Percentiles rank a stretch among this genome's conserved stretches.
phyloP scores from a whole-genome alignment of 2,329 filamentous ascomycete genomes.

The Cladophialophora psammophila region DNA sequence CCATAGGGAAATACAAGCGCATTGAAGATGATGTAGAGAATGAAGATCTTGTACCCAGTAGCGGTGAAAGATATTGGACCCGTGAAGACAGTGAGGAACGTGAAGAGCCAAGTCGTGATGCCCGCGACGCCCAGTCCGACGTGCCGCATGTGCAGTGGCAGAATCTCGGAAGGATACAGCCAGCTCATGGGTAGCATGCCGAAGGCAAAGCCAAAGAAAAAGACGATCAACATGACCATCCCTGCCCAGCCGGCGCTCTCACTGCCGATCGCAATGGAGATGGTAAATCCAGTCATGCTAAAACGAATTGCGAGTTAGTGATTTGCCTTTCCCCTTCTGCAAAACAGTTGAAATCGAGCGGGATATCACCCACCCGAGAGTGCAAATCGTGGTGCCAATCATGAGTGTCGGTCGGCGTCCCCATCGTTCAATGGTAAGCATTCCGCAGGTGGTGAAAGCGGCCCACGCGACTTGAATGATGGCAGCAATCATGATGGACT shows the following conservation, averaged over 20 bases:
- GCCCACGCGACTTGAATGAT: constrained; percentile 18
- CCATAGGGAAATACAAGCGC: constrained; percentile 58
- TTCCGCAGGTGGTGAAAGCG: background rate
- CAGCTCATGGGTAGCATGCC: constrained; percentile 19
- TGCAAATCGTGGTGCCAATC: constrained; percentile 12
- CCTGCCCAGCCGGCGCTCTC: constrained; percentile 10
- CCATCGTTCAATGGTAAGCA: constrained; percentile 9
- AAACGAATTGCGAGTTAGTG: background rate
- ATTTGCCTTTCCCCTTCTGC: too few species aligned
- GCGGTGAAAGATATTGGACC: constrained; percentile 2
- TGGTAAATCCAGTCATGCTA: constrained; percentile 11
- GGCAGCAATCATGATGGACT: constrained; percentile 3
- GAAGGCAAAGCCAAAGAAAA: constrained; percentile 14
- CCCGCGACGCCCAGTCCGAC: constrained; percentile 5
- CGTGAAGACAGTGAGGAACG: constrained; percentile 6
- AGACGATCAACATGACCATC: constrained; percentile 19
- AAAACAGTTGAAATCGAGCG: too few species aligned
- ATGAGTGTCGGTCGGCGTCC: constrained; percentile 6
- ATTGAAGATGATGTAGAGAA: constrained; percentile 37
- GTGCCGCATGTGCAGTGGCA: constrained; percentile 13
- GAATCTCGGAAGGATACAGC: constrained; percentile 14
- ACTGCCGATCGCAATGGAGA: constrained; percentile 4
- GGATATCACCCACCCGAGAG: constrained; percentile 4
- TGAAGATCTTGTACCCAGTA: constrained; percentile 12
- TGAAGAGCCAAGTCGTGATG: constrained; percentile 12